A percentile compares a stretch with the other conserved stretches of the same genome.
phyloP scores from a whole-genome alignment of 495 filamentous ascomycete species.

The Talaromyces nanjingensis region DNA sequence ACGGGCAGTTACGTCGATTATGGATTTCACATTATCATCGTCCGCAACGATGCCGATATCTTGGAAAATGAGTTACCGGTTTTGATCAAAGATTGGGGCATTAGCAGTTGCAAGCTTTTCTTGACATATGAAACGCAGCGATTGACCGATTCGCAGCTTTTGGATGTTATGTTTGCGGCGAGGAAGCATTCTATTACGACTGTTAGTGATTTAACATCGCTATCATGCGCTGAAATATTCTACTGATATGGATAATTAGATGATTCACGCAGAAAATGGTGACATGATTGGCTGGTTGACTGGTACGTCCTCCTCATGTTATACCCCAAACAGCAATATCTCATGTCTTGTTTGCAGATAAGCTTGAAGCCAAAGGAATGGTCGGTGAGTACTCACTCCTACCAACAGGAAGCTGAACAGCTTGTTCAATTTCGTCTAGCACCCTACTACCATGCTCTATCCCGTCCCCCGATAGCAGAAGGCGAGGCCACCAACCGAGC shows the following conservation, averaged over 20 bases:
- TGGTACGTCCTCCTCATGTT: constrained; percentile 33
- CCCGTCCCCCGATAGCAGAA: constrained; percentile 48
- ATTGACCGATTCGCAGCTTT: constrained; percentile 48
- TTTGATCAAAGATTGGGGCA: constrained; percentile 35
- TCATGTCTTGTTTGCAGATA: constrained; percentile 14
- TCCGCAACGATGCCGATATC: constrained; percentile 39
- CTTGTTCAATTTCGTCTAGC: constrained; percentile 14
- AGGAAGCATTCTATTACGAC: constrained; percentile 43
- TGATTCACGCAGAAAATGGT: constrained; percentile 58
- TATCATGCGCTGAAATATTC: background rate
- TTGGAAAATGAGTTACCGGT: constrained; percentile 37
- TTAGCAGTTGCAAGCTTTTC: constrained; percentile 54
- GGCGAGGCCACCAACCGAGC: constrained; percentile 52
- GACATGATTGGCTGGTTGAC: constrained; percentile 32
- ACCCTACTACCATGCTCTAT: constrained; percentile 49
- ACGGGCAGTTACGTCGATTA: constrained; percentile 50
- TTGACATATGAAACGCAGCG: constrained; percentile 56
- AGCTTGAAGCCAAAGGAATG: background rate
- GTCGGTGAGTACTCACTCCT: background rate
- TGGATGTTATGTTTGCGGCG: constrained; percentile 47
- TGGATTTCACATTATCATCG: constrained; percentile 51
- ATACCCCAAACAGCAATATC: constrained; percentile 31
- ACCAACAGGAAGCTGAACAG: background rate
- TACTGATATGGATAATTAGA: constrained; percentile 10
- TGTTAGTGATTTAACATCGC: background rate